These are phyloP conservation scores for Usnea hakonensis DNA, from an alignment of 495 filamentous ascomycete species.

Conservation along the genomic window DNA sequence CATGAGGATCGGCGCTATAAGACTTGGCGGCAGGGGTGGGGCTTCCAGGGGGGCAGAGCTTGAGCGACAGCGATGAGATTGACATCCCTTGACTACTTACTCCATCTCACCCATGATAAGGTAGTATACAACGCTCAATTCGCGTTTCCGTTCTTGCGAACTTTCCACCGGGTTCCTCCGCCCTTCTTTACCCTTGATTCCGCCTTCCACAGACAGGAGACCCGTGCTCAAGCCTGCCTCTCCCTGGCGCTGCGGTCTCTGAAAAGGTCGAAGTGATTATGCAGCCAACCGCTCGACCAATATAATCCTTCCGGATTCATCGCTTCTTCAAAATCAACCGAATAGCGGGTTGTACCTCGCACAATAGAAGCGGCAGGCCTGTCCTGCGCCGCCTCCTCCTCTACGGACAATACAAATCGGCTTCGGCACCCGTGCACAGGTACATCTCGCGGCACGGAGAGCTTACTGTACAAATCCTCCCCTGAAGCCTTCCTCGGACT, in stretches of 20 bases:
- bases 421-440: background rate
- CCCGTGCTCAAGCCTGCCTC: background rate
- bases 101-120: background rate
- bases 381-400: slow-evolving; percentile 10
- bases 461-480: slow-evolving; percentile 10
- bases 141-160: background rate
- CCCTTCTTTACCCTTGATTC: background rate
- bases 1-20: background rate
- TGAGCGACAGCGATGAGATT: background rate
- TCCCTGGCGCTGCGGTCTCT: slow-evolving; percentile 2
- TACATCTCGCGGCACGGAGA: slow-evolving; percentile 6
- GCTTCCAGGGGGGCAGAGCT: background rate
- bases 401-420: background rate
- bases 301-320: slow-evolving; percentile 4
- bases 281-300: slow-evolving; percentile 7
- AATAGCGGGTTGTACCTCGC: slow-evolving; percentile 7
- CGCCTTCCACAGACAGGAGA: background rate
- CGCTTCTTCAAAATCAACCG: slow-evolving; percentile 1
- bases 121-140: no score
- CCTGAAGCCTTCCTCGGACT: background rate
- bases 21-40: slow-evolving; percentile 1
- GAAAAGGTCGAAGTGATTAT: slow-evolving; percentile 8
- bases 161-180: background rate
- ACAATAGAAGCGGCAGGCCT: background rate
- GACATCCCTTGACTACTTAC: background rate